Conservation (phyloP, 1,139 yeast genomes). For the Hansenula anomala region DNA sequence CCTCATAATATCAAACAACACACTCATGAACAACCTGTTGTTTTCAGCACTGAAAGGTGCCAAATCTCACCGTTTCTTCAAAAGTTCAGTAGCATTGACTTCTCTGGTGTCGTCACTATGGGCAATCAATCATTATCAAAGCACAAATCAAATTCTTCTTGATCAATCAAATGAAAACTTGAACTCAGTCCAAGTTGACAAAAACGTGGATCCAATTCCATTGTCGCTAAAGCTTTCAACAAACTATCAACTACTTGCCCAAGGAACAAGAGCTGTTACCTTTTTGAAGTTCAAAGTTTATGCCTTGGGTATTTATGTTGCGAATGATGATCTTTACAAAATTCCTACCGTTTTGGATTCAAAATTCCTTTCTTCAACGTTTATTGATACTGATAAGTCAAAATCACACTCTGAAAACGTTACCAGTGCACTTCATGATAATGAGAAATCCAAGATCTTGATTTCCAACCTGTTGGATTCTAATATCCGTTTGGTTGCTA, state of each 20-base stretch:
- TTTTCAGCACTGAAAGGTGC: no score
- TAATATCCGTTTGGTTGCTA: conserved; percentile 60
- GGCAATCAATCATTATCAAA: neutral
- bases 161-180: neutral
- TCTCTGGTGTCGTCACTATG: neutral
- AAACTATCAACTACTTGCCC: conserved; percentile 48
- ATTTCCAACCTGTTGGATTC: conserved; percentile 51
- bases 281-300: conserved; percentile 81
- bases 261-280: conserved; percentile 80
- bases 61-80: no score
- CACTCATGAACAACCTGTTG: no score
- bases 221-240: conserved; percentile 7
- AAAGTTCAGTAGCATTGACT: neutral
- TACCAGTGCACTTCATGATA: conserved; percentile 51
- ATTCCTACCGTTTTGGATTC: conserved; percentile 44
- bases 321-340: conserved; percentile 47
- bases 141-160: neutral
- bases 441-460: conserved; percentile 48
- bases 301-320: conserved; percentile 77
- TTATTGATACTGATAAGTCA: conserved; percentile 26
- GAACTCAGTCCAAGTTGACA: conserved; percentile 14
- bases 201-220: conserved; percentile 22
- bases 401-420: conserved; percentile 44
- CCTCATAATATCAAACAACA: no score
- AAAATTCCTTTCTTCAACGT: conserved; percentile 28